Evolutionary conservation across 768 basidiomycete genomes (phyloP).

Genomic region (Erythrobasidium yunnanense): DNA sequence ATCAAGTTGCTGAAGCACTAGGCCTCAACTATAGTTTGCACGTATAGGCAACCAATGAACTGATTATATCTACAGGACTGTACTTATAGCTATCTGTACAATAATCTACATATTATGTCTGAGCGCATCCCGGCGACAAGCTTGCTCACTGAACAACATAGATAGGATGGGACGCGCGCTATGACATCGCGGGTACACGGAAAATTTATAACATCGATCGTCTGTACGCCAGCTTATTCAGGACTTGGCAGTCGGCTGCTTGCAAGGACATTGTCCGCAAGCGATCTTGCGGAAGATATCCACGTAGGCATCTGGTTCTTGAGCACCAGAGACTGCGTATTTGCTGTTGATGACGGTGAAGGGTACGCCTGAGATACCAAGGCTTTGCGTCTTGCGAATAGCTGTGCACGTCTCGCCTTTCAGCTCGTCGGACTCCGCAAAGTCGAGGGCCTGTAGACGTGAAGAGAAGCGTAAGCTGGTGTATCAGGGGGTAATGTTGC

Average conservation of each 20-base stretch:
- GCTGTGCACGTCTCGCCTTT: constrained; percentile 55
- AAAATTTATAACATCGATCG: too few relatives aligned
- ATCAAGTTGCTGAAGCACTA: background rate
- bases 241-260: constrained; percentile 3
- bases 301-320: constrained; percentile 34
- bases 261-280: constrained; percentile 28
- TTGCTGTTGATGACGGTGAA: constrained; percentile 49
- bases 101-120: too few relatives aligned
- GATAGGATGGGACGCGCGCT: too few relatives aligned
- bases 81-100: too few relatives aligned
- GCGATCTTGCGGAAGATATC: constrained; percentile 35
- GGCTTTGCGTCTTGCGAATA: constrained; percentile 53
- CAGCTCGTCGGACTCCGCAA: constrained; percentile 58
- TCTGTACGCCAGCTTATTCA: too few relatives aligned
- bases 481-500: background rate
- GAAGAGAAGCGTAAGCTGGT: background rate
- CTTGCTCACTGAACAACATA: too few relatives aligned
- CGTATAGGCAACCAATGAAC: background rate
- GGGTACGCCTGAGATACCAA: constrained; percentile 67
- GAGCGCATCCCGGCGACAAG: too few relatives aligned
- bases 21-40: background rate
- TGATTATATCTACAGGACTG: too few relatives aligned
- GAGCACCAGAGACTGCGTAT: constrained; percentile 30
- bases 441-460: constrained; percentile 51
- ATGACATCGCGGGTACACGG: too few relatives aligned